Base-by-base conservation (phyloP, 139 green algal genomes). In the Astrephomene gubernaculifera region DNA sequence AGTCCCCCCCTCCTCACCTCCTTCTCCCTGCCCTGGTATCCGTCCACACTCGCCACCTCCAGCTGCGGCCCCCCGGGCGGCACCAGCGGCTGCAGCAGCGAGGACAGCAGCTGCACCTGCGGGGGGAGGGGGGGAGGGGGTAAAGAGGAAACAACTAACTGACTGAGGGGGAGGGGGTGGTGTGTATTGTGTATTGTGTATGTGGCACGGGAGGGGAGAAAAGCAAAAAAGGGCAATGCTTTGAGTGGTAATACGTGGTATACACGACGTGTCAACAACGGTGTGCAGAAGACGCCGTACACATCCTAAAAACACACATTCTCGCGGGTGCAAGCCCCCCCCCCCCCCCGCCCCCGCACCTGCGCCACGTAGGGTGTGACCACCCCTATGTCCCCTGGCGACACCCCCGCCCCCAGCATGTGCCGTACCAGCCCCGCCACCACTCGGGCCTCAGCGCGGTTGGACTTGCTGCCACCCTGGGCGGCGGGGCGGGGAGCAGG, bases 1-100 rank as follows among this genome's bases (percentile, higher is more conserved):
- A 12, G 49, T 17, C 49, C 49, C 14, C 49, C 49, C 49, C 12
- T 57, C 49, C 60, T 12, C 61, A 74, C 78, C 78, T 84, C 96
- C 54, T 95, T 96, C 84, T 99, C 97, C 0, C 95, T 89, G 24
- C 97, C 97, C 90, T 99, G 96, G 82, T 90, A 96, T 4, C 89
- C 92, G 71, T 95, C 92, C 43, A 95, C 90, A 2, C 78, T 79
- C 9, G 82, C 85, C 25, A 90, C 81, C 74, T 92, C 89, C n/a
- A 92, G 79, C 5, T 33, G 0, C 43, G 65, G 33, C 1, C 43
- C 54, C 45, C 57, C 53, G 29, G 53, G 3, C 2, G 54, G 82
- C 60, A 87, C 27, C 41, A 76, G 7, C 9, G 45, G 38, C 38
- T 9, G 12, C 31, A 88, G 39, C 22, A 69, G 35, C 38, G 73